Evolutionary conservation across 108 stramenopile genomes (phyloP), one percentile per base, ranked within the genome.

Genomic region (Craspedostauros australis): DNA sequence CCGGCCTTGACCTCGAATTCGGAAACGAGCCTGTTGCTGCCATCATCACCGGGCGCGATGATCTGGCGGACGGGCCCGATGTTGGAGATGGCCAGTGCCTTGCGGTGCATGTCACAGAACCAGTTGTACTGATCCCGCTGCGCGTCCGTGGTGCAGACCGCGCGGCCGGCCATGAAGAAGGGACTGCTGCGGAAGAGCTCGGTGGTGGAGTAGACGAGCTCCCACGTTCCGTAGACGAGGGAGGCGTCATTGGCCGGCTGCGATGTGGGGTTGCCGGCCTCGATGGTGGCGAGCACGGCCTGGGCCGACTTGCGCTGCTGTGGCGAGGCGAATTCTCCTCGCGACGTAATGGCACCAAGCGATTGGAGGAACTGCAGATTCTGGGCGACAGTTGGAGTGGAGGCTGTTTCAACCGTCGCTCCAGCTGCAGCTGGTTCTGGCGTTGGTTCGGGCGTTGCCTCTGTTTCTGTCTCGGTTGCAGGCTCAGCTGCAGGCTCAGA

Each of bases 51-150:
- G 2, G 36, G 31, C 2, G 76, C 65, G 33, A 93, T 73, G 4
- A 93, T 65, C 52, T 93, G 91, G 30, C 82, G 69, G 4, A 93
- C 86, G 11, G 44, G 32, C n/a, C 87, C 85, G 54, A 93, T 88
- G 19, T 44, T 81, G 20, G 70, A 72, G 7, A 93, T 80, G 18
- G 85, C 78, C 27, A 88, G 55, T 15, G 91, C 91, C 41, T 64
- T 60, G 14, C 87, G 82, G 55, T 93, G 87, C 91, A 87, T 85
- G 20, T 86, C 72, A 72, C 91, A 93, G 46, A 93, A 93, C 91
- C 91, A 93, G 53, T 80, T 70, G 62, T 82, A 93, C 54, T 82
- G 82, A 9, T 75, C 28, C 0, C 73, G 83, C 39, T 87, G 66
- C 0, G 73, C 76, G 2, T 44, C 36, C 4, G 85, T 88, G 19